Evolutionary conservation across 805 yeast species (phyloP).

Genomic region (Starmera amethionina): DNA sequence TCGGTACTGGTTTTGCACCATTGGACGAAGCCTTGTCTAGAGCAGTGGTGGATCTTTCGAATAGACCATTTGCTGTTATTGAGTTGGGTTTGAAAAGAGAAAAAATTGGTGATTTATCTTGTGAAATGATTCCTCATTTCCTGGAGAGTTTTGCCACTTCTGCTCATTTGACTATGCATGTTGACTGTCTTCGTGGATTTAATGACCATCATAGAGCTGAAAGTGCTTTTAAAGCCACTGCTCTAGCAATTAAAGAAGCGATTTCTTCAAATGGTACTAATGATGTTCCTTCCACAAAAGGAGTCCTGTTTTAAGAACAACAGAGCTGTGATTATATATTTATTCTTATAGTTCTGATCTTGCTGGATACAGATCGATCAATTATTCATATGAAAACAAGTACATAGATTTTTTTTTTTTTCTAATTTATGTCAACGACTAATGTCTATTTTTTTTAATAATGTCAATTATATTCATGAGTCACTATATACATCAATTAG

Average conservation of each 20-base stretch:
- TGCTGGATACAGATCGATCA: not conserved
- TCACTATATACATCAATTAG: not conserved
- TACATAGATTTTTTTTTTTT: not conserved
- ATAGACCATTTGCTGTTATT: conserved; percentile 84
- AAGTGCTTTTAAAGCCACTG: conserved; percentile 92
- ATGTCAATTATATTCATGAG: too few species aligned
- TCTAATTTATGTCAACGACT: too few species aligned
- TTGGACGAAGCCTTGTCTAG: conserved; percentile 92
- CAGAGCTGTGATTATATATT: not conserved
- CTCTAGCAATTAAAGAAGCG: conserved; percentile 86
- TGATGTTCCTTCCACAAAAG: conserved; percentile 95
- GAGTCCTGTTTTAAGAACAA: conserved; percentile 57
- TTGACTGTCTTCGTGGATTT: conserved; percentile 86
- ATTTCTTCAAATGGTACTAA: conserved; percentile 71
- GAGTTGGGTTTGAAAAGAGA: conserved; percentile 89
- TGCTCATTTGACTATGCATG: conserved; percentile 86
- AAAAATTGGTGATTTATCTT: conserved; percentile 81
- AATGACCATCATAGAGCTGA: conserved; percentile 97
- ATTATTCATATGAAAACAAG: not conserved
- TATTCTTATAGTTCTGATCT: not conserved
- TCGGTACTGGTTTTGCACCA: conserved; percentile 92
- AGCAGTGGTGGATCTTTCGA: conserved; percentile 92
- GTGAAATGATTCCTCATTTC: conserved; percentile 98
- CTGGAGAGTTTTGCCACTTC: conserved; percentile 89
- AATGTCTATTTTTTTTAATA: too few species aligned